Conservation (phyloP, 495 filamentous ascomycete species). For the Penicillium silybi region DNA sequence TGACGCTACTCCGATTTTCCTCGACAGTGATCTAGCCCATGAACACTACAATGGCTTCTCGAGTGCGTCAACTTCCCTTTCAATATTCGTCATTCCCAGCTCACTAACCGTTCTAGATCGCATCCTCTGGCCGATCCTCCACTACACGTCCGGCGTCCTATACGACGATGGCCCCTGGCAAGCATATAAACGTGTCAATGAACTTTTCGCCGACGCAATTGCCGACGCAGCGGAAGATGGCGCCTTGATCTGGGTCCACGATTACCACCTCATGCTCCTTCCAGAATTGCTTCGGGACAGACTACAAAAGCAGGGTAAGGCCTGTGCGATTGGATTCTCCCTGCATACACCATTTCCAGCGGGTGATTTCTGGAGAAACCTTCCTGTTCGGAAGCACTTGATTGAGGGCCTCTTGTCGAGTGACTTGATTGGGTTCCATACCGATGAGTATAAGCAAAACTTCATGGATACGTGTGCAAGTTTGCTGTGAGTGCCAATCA, state of each 20-base stretch:
- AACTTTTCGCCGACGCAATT: conserved; percentile 76
- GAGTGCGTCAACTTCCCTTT: conserved; percentile 28
- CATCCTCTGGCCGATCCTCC: conserved; percentile 93
- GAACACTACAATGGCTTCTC: conserved; percentile 61
- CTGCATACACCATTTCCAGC: conserved; percentile 93
- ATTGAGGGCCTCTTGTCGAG: conserved; percentile 76
- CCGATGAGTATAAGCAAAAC: conserved; percentile 88
- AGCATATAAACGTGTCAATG: conserved; percentile 83
- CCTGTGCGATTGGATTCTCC: conserved; percentile 90
- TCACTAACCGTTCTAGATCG: conserved; percentile 56
- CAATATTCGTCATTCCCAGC: background rate
- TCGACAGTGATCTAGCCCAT: conserved; percentile 51
- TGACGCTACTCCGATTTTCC: conserved; percentile 51
- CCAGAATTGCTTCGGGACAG: conserved; percentile 82
- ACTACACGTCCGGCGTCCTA: conserved; percentile 88
- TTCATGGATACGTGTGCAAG: conserved; percentile 81
- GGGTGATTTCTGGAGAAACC: conserved; percentile 84
- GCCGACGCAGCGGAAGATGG: conserved; percentile 68
- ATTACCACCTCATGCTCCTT: conserved; percentile 93
- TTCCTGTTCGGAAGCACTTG: conserved; percentile 82
- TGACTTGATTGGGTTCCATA: conserved; percentile 91
- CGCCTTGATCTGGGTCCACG: conserved; percentile 91
- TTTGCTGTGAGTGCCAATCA: conserved; percentile 63
- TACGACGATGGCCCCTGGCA: conserved; percentile 86
- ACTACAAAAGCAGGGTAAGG: conserved; percentile 59